Evolutionary conservation across 2,329 filamentous ascomycete species (phyloP).

Genomic region (Colletotrichum truncatum): DNA sequence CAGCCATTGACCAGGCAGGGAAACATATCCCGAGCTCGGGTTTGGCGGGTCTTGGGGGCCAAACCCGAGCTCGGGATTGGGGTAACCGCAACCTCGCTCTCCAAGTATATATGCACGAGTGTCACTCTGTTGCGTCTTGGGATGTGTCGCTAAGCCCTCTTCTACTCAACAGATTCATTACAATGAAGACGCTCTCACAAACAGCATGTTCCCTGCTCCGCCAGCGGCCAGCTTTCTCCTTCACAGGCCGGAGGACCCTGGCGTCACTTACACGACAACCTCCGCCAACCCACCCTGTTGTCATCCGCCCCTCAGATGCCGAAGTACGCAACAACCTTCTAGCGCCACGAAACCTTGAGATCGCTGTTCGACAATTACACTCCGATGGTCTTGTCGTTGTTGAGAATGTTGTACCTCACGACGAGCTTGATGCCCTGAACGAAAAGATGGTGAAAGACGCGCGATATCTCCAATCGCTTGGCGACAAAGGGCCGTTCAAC

Average conservation of each 20-base stretch:
- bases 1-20: not conserved
- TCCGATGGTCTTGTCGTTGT: constrained; percentile 66
- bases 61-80: constrained; percentile 38
- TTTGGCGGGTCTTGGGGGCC: constrained; percentile 28
- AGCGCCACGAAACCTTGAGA: constrained; percentile 60
- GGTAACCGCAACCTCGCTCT: not conserved
- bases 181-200: not conserved
- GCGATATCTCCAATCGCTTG: constrained; percentile 55
- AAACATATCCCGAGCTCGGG: constrained; percentile 41
- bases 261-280: constrained; percentile 15
- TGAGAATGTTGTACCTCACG: constrained; percentile 59
- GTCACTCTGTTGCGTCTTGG: not conserved
- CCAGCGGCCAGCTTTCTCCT: not conserved
- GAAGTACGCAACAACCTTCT: constrained; percentile 36
- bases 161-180: not conserved
- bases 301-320: constrained; percentile 44
- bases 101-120: not conserved
- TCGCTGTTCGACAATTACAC: constrained; percentile 60
- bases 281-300: constrained; percentile 21
- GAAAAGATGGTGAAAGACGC: constrained; percentile 68
- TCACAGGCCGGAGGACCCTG: not conserved
- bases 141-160: not conserved
- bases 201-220: not conserved
- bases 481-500: constrained; percentile 67
- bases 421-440: constrained; percentile 64